Conservation (phyloP, 345 rosid species). For the Raphanus raphanistrum region DNA sequence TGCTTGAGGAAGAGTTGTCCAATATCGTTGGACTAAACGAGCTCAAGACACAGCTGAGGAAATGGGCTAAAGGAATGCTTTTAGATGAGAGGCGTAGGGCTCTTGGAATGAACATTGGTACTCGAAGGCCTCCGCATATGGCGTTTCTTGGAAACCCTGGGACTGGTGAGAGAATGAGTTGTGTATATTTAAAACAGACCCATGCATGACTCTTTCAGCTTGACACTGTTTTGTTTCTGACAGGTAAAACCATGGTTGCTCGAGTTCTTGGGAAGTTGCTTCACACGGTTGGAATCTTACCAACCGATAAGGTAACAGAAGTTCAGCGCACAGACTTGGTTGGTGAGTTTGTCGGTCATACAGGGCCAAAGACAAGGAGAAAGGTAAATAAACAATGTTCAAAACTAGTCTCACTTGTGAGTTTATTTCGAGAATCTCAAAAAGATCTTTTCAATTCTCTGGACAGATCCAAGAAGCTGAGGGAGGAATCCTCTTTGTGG, state of each 20-base stretch:
- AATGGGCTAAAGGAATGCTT: slow-evolving; percentile 99
- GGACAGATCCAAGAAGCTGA: slow-evolving; percentile 92
- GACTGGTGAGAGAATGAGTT: slow-evolving; percentile 56
- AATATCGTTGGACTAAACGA: slow-evolving; percentile 81
- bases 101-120: slow-evolving; percentile 81
- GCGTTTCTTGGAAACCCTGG: slow-evolving; percentile 98
- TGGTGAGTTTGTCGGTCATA: slow-evolving; percentile 97
- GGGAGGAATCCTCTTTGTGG: slow-evolving; percentile 98
- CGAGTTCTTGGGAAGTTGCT: slow-evolving; percentile 91
- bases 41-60: slow-evolving; percentile 81
- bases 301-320: slow-evolving; percentile 86
- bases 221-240: slow-evolving; percentile 1
- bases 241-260: slow-evolving; percentile 99
- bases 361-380: slow-evolving; percentile 95
- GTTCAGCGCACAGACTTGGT: slow-evolving; percentile 97
- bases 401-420: not conserved
- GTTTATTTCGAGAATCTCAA: slow-evolving; percentile 14
- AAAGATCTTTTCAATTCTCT: slow-evolving; percentile 12
- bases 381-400: slow-evolving; percentile 52
- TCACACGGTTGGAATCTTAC: slow-evolving; percentile 85
- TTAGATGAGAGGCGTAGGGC: slow-evolving; percentile 95
- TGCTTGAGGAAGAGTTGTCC: slow-evolving; percentile 73
- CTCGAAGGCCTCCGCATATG: slow-evolving; percentile 95
- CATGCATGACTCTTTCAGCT: not conserved
- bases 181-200: not conserved